These are phyloP conservation scores for grape (Vitis vinifera) DNA, from an alignment of 164 flowering plant species.

Conservation along the genomic window ASM3070453v1 NC_081808.1:3675001-3675500, in stretches of 20 bases:
- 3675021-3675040: slow-evolving; percentile 62
- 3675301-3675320: slow-evolving; percentile 94
- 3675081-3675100: slow-evolving; percentile 25
- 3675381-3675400: slow-evolving; percentile 32
- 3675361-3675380: slow-evolving; percentile 24
- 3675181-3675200: slow-evolving; percentile 25
- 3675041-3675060: slow-evolving; percentile 64
- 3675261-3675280: slow-evolving; percentile 81
- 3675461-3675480: neutral
- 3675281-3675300: slow-evolving; percentile 92
- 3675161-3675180: slow-evolving; percentile 28
- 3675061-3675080: slow-evolving; percentile 41
- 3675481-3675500: neutral
- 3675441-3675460: slow-evolving; percentile 23
- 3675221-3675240: slow-evolving; percentile 73
- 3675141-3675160: slow-evolving; percentile 6
- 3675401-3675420: slow-evolving; percentile 20
- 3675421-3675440: slow-evolving; percentile 25
- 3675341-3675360: slow-evolving; percentile 47
- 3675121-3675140: slow-evolving; percentile 23
- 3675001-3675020: slow-evolving; percentile 97
- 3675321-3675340: slow-evolving; percentile 82
- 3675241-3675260: slow-evolving; percentile 73
- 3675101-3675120: slow-evolving; percentile 21
- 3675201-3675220: slow-evolving; percentile 50